phyloP scores from a whole-genome alignment of 2,329 filamentous ascomycete genomes.

The Dothistroma pini region DNA sequence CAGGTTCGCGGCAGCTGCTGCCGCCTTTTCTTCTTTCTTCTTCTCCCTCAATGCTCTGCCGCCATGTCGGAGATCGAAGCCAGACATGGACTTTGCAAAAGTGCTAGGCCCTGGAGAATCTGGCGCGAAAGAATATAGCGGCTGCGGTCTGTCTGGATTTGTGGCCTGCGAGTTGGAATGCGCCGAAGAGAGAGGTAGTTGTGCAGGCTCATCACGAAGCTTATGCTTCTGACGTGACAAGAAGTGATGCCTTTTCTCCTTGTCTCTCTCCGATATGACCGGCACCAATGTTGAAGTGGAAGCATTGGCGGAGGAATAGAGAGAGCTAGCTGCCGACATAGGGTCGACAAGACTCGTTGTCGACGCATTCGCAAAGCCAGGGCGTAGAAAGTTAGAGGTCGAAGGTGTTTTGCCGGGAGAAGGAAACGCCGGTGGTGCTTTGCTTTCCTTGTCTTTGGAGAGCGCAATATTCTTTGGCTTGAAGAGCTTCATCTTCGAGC shows the following conservation, averaged over 20 bases:
- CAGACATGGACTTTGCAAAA: slow-evolving; percentile 80
- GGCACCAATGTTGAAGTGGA: slow-evolving; percentile 74
- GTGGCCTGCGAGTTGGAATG: slow-evolving; percentile 72
- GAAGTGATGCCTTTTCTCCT: slow-evolving; percentile 76
- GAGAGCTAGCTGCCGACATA: slow-evolving; percentile 53
- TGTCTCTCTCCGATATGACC: slow-evolving; percentile 56
- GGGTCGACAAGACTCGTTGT: slow-evolving; percentile 66
- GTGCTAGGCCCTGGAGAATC: slow-evolving; percentile 65
- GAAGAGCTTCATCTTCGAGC: slow-evolving; percentile 78
- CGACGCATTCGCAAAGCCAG: slow-evolving; percentile 63
- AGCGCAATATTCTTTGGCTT: slow-evolving; percentile 71
- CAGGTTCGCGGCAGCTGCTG: slow-evolving; percentile 35
- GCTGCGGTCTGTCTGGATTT: slow-evolving; percentile 70
- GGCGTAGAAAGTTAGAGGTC: slow-evolving; percentile 58
- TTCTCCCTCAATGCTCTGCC: slow-evolving; percentile 75
- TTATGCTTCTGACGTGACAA: slow-evolving; percentile 76
- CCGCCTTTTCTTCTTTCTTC: slow-evolving; percentile 52
- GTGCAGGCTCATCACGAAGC: slow-evolving; percentile 62
- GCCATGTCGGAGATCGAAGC: slow-evolving; percentile 73
- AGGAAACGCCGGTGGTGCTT: slow-evolving; percentile 63
- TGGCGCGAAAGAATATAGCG: slow-evolving; percentile 76
- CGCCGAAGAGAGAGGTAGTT: slow-evolving; percentile 69
- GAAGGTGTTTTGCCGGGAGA: slow-evolving; percentile 52
- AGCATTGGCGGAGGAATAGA: slow-evolving; percentile 73
- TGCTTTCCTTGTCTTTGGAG: slow-evolving; percentile 62